Base-by-base conservation (phyloP, 1,284 basidiomycete species). In the Xerocomus minutiporus region DNA sequence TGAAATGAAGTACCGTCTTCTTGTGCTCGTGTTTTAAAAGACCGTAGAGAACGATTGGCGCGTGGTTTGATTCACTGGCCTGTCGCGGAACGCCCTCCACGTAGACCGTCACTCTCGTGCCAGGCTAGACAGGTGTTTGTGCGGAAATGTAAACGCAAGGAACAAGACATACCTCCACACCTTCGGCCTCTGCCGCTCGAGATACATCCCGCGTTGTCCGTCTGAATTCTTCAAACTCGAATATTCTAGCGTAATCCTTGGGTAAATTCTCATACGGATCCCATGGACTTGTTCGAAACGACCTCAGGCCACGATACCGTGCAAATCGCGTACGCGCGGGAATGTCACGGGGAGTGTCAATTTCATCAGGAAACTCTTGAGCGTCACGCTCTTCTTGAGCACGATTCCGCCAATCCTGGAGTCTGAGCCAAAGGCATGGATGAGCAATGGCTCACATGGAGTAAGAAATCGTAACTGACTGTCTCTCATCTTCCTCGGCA, bases 251-350 rank as follows among this genome's bases (percentile, higher is more conserved):
- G 65, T 99, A 99, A 65, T 99, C 95, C 50, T 86, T 72, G 5
- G 96, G 97, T 17, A 99, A 77, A 62, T 97, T 96, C 72, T 99
- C 96, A 63, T 93, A 98, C 7, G 96, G 86, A 69, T 99, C 96
- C 96, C 96, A 99, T 20, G 91, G 90, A 62, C 89, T 93, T 2
- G 97, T 98, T 36, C 96, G 81, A 79, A 99, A 91, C 12, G 90
- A 93, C 51, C 87, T 86, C 70, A 99, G 71, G 1, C 96, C 97
- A 52, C 96, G 84, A 71, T 88, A 99, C 34, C 96, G 82, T 60
- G 93, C 91, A 73, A 99, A 98, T 5, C 97, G 82, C n/a, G 81
- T 80, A 11, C 83, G 77, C 0, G 95, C 96, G 0, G 91, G 72
- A n/a, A 90, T 75, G 57, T 97, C 88, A 56, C 88, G 80, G 0